Evolutionary conservation across 345 rosid genomes (phyloP), one percentile per base, ranked within the genome.

Genomic region (Physaria fendleri): DNA sequence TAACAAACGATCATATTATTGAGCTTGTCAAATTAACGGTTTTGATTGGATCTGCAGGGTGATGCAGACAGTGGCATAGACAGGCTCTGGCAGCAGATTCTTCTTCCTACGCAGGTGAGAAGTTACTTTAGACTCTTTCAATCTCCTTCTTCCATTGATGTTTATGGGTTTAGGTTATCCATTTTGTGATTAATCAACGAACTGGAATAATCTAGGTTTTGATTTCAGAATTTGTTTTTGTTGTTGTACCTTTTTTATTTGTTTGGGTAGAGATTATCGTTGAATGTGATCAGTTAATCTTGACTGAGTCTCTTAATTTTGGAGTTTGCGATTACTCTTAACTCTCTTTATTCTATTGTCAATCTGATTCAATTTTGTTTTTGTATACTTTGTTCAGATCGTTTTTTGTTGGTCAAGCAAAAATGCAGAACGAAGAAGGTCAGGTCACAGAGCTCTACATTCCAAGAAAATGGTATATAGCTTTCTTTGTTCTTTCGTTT

Each of bases 361-460:
- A 13, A 57, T 18, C 9, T 17, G 28, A 27, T 17, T 42, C 12
- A n/a, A 41, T 14, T 27, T 5, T 24, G 11, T 15, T n/a, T 16
- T 21, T 28, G 23, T 42, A 9, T 21, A 0, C 1, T 4, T 4
- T 2, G 9, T 5, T 4, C 55, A 53, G 73, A 46, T 52, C 17
- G 11, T 12, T 8, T 53, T 28, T 29, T 0, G 2, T 0, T 4
- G 5, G 16, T 13, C 2, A 39, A 62, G 45, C 29, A 46, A 65
- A 87, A 79, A 89, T 93, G 99, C 94, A 93, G 81, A 93, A 89
- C 88, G 97, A 93, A 21, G 97, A 86, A 62, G 98, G 97, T 3
- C 78, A 81, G 3, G 71, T 75, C 68, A 88, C 86, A 65, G 97
- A 92, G 66, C 89, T 92, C 5, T 88, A 84, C 84, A 86, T 84